Conservation (phyloP, 805 yeast species). For the Deakozyma indianensis region DNA sequence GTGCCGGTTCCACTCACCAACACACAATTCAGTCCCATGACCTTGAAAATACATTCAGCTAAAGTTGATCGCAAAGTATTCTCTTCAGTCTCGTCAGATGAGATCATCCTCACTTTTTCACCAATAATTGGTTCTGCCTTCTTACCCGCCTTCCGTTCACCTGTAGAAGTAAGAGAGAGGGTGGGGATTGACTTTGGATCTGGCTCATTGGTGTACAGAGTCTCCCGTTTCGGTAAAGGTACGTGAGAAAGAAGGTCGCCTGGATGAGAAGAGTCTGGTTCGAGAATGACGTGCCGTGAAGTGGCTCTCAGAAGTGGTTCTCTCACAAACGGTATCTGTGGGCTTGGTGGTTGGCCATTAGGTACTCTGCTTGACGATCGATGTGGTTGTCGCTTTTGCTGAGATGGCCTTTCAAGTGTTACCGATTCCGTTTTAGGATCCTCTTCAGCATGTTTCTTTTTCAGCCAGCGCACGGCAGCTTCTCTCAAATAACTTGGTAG, state of each 20-base stretch:
- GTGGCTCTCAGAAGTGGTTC: not conserved
- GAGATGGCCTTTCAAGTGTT: not conserved
- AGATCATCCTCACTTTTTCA: not conserved
- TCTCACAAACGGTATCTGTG: not conserved
- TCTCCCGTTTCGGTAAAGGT: constrained; percentile 35
- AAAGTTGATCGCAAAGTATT: constrained; percentile 47
- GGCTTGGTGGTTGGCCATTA: not conserved
- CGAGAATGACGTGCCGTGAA: constrained; percentile 13
- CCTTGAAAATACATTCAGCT: constrained; percentile 53
- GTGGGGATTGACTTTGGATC: constrained; percentile 12
- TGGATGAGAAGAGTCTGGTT: constrained; percentile 39
- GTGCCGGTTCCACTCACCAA: constrained; percentile 3
- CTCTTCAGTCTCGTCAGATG: constrained; percentile 53
- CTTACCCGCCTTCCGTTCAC: not conserved
- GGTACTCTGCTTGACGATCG: not conserved
- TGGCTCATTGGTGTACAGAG: constrained; percentile 17
- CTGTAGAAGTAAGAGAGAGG: not conserved
- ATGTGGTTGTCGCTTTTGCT: not conserved
- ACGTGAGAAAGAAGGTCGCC: constrained; percentile 78
- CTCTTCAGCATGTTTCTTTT: constrained; percentile 11
- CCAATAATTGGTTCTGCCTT: not conserved
- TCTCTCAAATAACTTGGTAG: constrained; percentile 56
- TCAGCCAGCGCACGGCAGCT: constrained; percentile 33
- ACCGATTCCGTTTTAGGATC: constrained; percentile 7
- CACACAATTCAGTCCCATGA: constrained; percentile 45